Percentiles rank a stretch among this genome's conserved stretches.
Conservation (phyloP, 2,329 filamentous ascomycete genomes). For the Pseudogymnoascus sp. region DNA sequence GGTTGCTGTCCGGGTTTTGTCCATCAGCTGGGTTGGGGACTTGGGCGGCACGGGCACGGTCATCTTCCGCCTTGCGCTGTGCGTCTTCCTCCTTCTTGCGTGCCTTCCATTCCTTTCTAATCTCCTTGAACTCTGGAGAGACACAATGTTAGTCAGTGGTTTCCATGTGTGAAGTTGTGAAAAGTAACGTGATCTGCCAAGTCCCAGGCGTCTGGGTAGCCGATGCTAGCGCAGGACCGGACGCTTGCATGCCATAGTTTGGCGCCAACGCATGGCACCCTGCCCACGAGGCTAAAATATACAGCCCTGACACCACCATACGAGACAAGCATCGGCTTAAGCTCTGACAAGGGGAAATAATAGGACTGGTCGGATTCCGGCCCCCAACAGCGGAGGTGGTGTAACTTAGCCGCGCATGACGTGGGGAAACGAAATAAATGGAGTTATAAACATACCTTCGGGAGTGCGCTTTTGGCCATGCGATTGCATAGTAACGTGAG, state of each 20-base stretch:
- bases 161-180: background rate
- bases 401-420: background rate
- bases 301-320: conserved; percentile 3
- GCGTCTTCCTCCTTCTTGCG: conserved; percentile 98
- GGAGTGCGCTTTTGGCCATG: conserved; percentile 91
- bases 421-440: background rate
- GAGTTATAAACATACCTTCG: conserved; percentile 64
- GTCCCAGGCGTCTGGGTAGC: conserved; percentile 27
- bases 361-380: background rate
- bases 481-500: conserved; percentile 97
- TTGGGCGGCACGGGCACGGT: conserved; percentile 60
- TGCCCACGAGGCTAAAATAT: background rate
- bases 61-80: conserved; percentile 80
- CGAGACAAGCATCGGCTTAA: conserved; percentile 5
- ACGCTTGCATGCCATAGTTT: conserved; percentile 5
- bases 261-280: conserved; percentile 5
- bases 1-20: conserved; percentile 40
- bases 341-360: conserved; percentile 5
- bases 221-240: conserved; percentile 29
- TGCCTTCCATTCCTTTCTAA: conserved; percentile 97
- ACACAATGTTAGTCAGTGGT: conserved; percentile 18
- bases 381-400: background rate
- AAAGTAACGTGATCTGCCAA: conserved; percentile 9
- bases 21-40: conserved; percentile 41
- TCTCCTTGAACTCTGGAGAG: conserved; percentile 88